phyloP scores from a whole-genome alignment of 805 yeast genomes.

The Wickerhamiella galacta region DNA sequence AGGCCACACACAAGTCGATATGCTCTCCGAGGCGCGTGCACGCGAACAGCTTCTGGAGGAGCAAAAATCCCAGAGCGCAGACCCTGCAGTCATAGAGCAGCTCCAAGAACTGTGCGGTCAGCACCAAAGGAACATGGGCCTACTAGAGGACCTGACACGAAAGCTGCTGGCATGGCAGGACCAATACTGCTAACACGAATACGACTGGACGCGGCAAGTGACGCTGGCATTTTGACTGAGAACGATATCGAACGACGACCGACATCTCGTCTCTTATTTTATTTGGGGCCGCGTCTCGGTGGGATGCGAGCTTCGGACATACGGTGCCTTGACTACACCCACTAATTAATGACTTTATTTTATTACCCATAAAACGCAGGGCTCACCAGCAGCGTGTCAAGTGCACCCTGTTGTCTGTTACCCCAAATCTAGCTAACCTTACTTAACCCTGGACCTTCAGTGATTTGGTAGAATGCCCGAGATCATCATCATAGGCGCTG shows the following conservation, averaged over 20 bases:
- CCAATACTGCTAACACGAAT: slow-evolving; percentile 28
- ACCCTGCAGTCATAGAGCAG: slow-evolving; percentile 8
- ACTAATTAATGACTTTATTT: too few relatives aligned
- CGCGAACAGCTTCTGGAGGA: slow-evolving; percentile 31
- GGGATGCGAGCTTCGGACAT: too few relatives aligned
- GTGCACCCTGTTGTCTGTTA: too few relatives aligned
- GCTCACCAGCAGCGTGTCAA: too few relatives aligned
- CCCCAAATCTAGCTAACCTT: too few relatives aligned
- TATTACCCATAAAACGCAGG: too few relatives aligned
- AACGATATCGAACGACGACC: too few relatives aligned
- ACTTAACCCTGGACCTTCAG: slow-evolving; percentile 3
- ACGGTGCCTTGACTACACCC: too few relatives aligned
- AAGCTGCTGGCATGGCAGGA: slow-evolving; percentile 68
- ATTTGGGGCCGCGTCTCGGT: too few relatives aligned
- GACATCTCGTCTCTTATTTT: too few relatives aligned
- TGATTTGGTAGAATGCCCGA: background rate
- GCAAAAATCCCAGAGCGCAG: slow-evolving; percentile 11
- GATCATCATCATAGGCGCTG: slow-evolving; percentile 20
- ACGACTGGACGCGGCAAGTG: too few relatives aligned
- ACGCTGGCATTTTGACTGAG: too few relatives aligned
- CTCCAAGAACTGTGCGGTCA: slow-evolving; percentile 30
- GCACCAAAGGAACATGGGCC: slow-evolving; percentile 40
- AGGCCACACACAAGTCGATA: slow-evolving; percentile 70
- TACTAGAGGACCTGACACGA: slow-evolving; percentile 60
- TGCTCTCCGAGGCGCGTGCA: slow-evolving; percentile 54